These are phyloP conservation scores for Nicotiana undulata DNA, from an alignment of 257 asterid species.

Conservation along the genomic window DNA sequence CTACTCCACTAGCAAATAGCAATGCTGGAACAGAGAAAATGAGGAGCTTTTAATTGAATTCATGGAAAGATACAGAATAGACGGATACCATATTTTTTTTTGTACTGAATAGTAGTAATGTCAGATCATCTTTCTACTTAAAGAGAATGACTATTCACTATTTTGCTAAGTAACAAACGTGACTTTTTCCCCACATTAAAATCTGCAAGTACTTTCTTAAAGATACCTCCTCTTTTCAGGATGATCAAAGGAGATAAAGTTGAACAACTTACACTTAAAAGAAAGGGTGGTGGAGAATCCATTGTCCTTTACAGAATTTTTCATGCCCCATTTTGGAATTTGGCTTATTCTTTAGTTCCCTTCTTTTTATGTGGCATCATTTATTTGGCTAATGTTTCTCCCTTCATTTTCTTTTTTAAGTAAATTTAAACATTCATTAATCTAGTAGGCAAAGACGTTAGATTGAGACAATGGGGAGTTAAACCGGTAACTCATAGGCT, in stretches of 20 bases:
- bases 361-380: constrained; percentile 18
- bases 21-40: neutral
- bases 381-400: constrained; percentile 17
- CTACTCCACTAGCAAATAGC: neutral
- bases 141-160: neutral
- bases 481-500: no score
- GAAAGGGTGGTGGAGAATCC: constrained; percentile 13
- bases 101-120: neutral
- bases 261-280: neutral
- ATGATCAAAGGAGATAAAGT: neutral
- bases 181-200: neutral
- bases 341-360: constrained; percentile 22
- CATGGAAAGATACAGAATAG: neutral
- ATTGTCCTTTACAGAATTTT: constrained; percentile 4
- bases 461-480: no score
- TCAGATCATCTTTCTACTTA: neutral
- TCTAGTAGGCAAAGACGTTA: no score
- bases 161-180: neutral
- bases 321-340: neutral
- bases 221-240: neutral
- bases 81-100: neutral
- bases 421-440: neutral
- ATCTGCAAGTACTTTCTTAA: neutral
- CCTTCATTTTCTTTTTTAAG: neutral
- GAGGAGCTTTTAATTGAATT: neutral